These are phyloP conservation scores for Agroathelia rolfsii DNA, from an alignment of 1,284 basidiomycete genomes.

Conservation along the genomic window DNA sequence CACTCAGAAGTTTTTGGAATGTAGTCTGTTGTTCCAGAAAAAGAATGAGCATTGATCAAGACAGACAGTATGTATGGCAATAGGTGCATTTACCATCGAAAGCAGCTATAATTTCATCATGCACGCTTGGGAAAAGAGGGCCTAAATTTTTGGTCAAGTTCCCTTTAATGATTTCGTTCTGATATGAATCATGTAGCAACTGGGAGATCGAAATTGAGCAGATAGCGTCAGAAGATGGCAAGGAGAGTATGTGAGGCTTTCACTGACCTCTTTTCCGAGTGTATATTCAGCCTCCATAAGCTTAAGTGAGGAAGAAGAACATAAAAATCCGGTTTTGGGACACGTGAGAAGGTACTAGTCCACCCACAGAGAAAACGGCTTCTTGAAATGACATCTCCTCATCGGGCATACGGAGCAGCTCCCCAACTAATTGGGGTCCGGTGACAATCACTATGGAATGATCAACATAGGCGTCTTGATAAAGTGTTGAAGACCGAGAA, in stretches of 20 bases:
- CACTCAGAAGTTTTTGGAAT: too few relatives aligned
- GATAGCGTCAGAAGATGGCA: too few relatives aligned
- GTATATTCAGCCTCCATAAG: slow-evolving; percentile 19
- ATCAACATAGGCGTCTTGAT: too few relatives aligned
- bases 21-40: too few relatives aligned
- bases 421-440: slow-evolving; percentile 24
- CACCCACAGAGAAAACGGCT: slow-evolving; percentile 18
- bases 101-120: slow-evolving; percentile 24
- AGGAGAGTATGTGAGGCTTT: too few relatives aligned
- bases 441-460: slow-evolving; percentile 25
- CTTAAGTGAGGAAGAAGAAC: slow-evolving; percentile 11
- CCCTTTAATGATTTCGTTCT: slow-evolving; percentile 20
- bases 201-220: too few relatives aligned
- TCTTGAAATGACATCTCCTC: slow-evolving; percentile 26
- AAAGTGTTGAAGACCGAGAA: too few relatives aligned
- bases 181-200: slow-evolving; percentile 22
- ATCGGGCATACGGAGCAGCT: slow-evolving; percentile 27
- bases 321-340: background rate
- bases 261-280: slow-evolving; percentile 16
- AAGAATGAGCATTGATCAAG: too few relatives aligned
- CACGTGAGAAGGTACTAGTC: background rate
- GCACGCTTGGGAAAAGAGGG: slow-evolving; percentile 20
- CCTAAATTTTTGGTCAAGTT: slow-evolving; percentile 25
- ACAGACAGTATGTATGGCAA: too few relatives aligned
- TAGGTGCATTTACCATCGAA: slow-evolving; percentile 23